phyloP scores from a whole-genome alignment of 345 rosid species.

The Fremontodendron californicum region DNA sequence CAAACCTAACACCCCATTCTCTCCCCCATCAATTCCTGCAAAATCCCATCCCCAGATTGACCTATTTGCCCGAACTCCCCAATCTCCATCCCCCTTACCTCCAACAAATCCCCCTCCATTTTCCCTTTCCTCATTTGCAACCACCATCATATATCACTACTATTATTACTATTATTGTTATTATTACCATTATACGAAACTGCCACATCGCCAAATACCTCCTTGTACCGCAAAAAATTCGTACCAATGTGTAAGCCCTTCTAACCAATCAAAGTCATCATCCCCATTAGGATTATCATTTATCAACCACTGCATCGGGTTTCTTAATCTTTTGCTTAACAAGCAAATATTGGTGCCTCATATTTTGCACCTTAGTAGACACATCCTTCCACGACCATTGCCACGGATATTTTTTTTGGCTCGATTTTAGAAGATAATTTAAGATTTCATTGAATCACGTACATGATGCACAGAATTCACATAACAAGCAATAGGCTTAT shows the following conservation, averaged over 20 bases:
- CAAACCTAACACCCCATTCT: conserved; percentile 41
- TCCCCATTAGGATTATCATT: conserved; percentile 38
- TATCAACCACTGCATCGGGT: conserved; percentile 32
- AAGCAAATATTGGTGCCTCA: conserved; percentile 74
- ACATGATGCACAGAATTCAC: conserved; percentile 59
- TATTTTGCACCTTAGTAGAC: conserved; percentile 81
- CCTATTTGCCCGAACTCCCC: conserved; percentile 48
- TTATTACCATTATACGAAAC: conserved; percentile 29
- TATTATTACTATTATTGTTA: conserved; percentile 28
- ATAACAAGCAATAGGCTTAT: conserved; percentile 53
- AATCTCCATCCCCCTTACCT: conserved; percentile 38
- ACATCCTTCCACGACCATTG: conserved; percentile 86
- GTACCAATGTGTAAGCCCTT: conserved; percentile 75
- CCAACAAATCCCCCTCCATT: conserved; percentile 41
- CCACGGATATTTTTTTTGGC: conserved; percentile 71
- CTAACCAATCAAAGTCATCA: conserved; percentile 68
- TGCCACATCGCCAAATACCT: conserved; percentile 62
- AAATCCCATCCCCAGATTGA: conserved; percentile 47
- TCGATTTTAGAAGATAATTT: too few relatives aligned
- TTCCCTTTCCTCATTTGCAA: conserved; percentile 43
- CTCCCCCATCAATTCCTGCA: conserved; percentile 46
- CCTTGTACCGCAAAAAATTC: conserved; percentile 62
- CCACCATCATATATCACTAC: conserved; percentile 32
- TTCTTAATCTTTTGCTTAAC: conserved; percentile 75
- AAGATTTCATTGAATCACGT: conserved; percentile 49